Evolutionary conservation across 441 rosid genomes (phyloP).

Genomic region (Syzygium malaccense): DNA sequence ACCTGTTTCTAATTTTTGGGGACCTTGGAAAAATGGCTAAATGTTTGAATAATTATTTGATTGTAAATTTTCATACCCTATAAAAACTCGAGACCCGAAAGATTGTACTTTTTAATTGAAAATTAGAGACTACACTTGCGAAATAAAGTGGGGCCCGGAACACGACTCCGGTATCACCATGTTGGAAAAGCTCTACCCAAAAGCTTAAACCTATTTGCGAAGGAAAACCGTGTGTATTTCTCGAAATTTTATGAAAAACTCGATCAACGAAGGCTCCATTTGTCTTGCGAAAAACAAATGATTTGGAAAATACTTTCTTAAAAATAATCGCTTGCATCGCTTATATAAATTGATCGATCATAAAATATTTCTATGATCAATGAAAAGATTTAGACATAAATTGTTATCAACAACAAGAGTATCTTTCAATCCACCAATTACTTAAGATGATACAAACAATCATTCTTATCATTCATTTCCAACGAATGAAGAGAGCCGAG

Average conservation of each 20-base stretch:
- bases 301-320: no score
- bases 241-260: background rate
- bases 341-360: no score
- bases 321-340: accelerated
- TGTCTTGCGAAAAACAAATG: accelerated
- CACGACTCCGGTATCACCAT: background rate
- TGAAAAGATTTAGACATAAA: no score
- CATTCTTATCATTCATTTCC: no score
- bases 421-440: no score
- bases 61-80: background rate
- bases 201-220: background rate
- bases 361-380: no score
- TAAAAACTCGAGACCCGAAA: background rate
- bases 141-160: no score
- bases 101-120: background rate
- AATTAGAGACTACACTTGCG: background rate
- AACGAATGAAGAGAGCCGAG: background rate
- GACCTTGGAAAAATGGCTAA: background rate
- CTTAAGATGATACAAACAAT: no score
- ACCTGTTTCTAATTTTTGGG: background rate
- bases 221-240: background rate
- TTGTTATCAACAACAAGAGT: no score
- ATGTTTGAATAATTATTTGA: background rate
- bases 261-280: background rate
- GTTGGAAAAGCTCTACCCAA: background rate